Evolutionary conservation across 176 grass and related monocot species (phyloP).

Genomic region (Puccinellia tenuiflora): DNA sequence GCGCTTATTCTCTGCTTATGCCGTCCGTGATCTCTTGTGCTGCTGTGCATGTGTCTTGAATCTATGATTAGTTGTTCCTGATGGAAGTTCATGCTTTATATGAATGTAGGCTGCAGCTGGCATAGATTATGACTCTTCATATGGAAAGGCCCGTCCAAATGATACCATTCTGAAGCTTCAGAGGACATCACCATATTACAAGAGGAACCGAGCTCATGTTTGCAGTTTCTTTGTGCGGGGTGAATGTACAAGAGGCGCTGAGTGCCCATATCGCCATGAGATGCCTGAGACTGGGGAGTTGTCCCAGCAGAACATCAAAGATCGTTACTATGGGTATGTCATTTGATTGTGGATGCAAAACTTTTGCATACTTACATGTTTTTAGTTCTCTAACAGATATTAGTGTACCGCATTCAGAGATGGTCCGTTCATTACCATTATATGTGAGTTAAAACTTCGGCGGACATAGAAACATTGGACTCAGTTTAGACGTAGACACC

Average conservation of each 20-base stretch:
- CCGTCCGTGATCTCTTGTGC: neutral
- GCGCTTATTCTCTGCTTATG: neutral
- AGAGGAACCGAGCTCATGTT: constrained; percentile 94
- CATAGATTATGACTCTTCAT: constrained; percentile 89
- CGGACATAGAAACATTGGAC: neutral
- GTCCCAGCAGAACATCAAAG: constrained; percentile 98
- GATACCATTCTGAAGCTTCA: constrained; percentile 98
- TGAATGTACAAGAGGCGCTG: constrained; percentile 92
- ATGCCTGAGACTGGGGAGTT: constrained; percentile 99
- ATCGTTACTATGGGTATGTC: constrained; percentile 97
- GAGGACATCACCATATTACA: constrained; percentile 97
- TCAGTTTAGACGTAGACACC: neutral
- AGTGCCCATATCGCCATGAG: constrained; percentile 97
- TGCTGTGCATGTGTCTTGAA: neutral
- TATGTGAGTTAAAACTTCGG: neutral
- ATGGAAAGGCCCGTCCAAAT: constrained; percentile 77
- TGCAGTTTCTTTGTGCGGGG: constrained; percentile 95
- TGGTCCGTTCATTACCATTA: neutral
- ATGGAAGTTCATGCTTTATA: neutral
- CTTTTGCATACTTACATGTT: neutral
- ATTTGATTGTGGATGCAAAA: neutral
- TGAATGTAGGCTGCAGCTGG: constrained; percentile 77
- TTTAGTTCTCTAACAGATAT: neutral
- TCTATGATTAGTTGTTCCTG: neutral
- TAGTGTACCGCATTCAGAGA: neutral